Evolutionary conservation across 305 asterid genomes (phyloP).

Genomic region (Ruellia speciosa): DNA sequence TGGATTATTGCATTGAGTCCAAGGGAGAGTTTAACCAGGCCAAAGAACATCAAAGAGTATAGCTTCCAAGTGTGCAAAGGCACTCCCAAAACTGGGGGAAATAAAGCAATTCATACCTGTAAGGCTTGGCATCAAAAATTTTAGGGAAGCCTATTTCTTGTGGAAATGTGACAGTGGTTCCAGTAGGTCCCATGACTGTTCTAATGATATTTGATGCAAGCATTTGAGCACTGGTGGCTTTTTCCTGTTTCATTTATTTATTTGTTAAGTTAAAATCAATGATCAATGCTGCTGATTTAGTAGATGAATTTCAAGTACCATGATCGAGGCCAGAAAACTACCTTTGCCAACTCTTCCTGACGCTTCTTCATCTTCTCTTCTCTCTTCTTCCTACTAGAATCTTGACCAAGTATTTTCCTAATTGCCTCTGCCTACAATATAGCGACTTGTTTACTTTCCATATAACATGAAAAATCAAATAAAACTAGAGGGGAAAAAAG

Average conservation of each 20-base stretch:
- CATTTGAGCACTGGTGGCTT: slow-evolving; percentile 54
- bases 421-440: slow-evolving; percentile 78
- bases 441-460: slow-evolving; percentile 19
- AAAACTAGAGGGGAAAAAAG: not conserved
- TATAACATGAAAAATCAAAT: slow-evolving; percentile 8
- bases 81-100: no score
- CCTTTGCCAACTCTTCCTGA: slow-evolving; percentile 88
- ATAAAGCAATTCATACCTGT: slow-evolving; percentile 31
- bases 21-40: no score
- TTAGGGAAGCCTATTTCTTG: slow-evolving; percentile 75
- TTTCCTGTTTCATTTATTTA: slow-evolving; percentile 39
- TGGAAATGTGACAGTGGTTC: slow-evolving; percentile 79
- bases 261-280: not conserved
- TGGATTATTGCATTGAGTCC: no score
- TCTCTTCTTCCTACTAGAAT: slow-evolving; percentile 82
- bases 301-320: not conserved
- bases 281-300: not conserved
- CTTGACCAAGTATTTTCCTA: slow-evolving; percentile 86
- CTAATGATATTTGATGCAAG: slow-evolving; percentile 64
- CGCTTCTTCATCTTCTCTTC: slow-evolving; percentile 88
- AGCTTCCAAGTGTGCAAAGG: no score
- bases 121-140: slow-evolving; percentile 44
- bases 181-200: slow-evolving; percentile 68
- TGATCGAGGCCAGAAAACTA: slow-evolving; percentile 15
- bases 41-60: no score